Base-by-base conservation (phyloP, 371 early-diverging fungal genomes). In the Massospora cicadina region DNA sequence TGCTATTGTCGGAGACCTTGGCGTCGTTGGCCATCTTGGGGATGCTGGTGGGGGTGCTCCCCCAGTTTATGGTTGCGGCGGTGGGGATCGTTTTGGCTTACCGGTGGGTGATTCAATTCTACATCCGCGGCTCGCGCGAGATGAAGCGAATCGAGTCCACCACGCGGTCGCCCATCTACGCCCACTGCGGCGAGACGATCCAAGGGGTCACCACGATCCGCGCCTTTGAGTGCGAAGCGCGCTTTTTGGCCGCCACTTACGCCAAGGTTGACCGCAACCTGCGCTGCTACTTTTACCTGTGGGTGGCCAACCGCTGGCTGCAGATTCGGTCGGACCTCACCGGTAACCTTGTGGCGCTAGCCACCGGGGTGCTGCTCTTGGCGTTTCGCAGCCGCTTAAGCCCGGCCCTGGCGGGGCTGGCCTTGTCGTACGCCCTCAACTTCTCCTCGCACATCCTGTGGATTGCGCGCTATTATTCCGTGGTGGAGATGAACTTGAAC, bases 281-380 rank as follows among this genome's bases (percentile, higher is more conserved):
- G 65, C 71, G 87, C 2, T 81, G 89, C 1, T 88, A 76, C 67
- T 87, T 81, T 63, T 78, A 76, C 62, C 65, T 81, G 29, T 89
- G 91, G 88, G 78, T 79, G 26, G 79, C 81, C 60, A 91, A 89
- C 74, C 83, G 90, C 29, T 91, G 92, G 93, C 79, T 91, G 32
- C 79, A 79, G 64, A 69, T 86, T 25, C 85, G 91, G 2, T 80
- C 83, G 27, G 86, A 83, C 28, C 30, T 83, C 1, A 74, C 81
- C 24, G 83, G 85, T 30, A 81, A 87, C 0, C 21, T 77, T 2
- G 81, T 92, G 43, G 75, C 81, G 56, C 79, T 84, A 55, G 27
- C 65, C 29, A 74, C 83, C 55, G 84, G 80, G 17, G 75, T 71
- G 24, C 75, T 79, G 54, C 71, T 80, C 60, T 65, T 76, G 32